Base-by-base conservation (phyloP, 2,329 filamentous ascomycete genomes). In the Aspergillus aculeatus region DNA sequence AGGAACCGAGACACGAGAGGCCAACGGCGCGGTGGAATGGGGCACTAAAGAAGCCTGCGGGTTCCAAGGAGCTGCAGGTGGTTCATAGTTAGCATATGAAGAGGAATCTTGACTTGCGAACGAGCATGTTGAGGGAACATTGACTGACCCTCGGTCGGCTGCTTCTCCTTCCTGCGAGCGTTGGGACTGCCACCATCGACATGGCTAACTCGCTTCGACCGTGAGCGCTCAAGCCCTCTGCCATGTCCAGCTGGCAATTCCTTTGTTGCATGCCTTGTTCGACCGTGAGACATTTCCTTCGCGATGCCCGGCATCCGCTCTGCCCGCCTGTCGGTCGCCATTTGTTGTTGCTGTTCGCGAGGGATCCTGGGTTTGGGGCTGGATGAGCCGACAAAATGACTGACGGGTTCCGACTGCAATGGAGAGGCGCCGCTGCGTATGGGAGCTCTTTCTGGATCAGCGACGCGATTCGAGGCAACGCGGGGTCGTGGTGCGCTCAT, bases 41-140 rank as follows among this genome's bases (percentile, higher is more conserved):
- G 90, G 85, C 60, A 93, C 81, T 23, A 98, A 79, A 1, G 84
- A 88, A 9, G 87, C 94, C 71, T 91, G 85, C 0, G 95, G 94
- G 58, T 86, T 88, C 95, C 95, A 98, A 70, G 81, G 75, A 54
- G 72, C 77, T 75, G 66, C 60, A 65, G 52, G 48, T 57, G 56
- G 47, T 62, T 16, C 54, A 59, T 19, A 19, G 65, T 69, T 50
- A 70, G 62, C 49, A 64, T 62, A 2, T 35, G 32, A 35, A 50
- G 26, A 52, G 47, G 23, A 44, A 26, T 32, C 14, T 24, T 21
- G 31, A 49, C 24, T n/a, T 48, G 44, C 48, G 50, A 41, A 23
- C 16, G 19, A 19, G 24, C 9, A 23, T n/a, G 21, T 35, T 35
- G 14, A 32, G 50, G 35, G 26, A 10, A 49, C 31, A 47, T 23